These are phyloP conservation scores for Plasmopara halstedii DNA, from an alignment of 352 stramenopile species.

Conservation along the genomic window DNA sequence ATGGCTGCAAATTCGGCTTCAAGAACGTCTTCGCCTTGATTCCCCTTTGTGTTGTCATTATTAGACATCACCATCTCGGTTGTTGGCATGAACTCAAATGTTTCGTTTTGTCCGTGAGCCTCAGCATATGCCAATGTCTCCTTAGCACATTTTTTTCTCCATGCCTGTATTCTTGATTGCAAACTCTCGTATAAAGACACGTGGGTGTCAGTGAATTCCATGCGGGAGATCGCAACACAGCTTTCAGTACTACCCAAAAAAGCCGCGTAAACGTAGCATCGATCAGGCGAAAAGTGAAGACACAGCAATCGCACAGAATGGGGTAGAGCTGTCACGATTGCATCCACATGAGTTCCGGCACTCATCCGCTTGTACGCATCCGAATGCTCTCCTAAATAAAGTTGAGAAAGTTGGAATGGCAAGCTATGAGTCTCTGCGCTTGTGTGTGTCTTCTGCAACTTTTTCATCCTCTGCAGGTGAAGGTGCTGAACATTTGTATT, in stretches of 20 bases:
- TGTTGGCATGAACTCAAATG: conserved; percentile 28
- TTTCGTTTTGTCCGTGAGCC: conserved; percentile 22
- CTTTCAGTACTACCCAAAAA: conserved; percentile 33
- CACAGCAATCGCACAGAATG: conserved; percentile 31
- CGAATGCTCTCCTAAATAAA: conserved; percentile 60
- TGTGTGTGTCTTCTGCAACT: conserved; percentile 22
- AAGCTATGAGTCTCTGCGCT: conserved; percentile 43
- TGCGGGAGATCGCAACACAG: conserved; percentile 35
- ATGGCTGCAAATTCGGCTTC: conserved; percentile 52
- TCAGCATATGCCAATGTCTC: conserved; percentile 36
- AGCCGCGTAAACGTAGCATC: conserved; percentile 52
- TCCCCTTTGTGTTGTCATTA: too few species aligned
- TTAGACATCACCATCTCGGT: conserved; percentile 1
- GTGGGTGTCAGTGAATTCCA: conserved; percentile 47
- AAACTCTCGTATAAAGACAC: conserved; percentile 21
- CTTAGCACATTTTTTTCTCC: conserved; percentile 32
- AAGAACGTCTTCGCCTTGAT: conserved; percentile 24
- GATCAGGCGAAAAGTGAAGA: conserved; percentile 65
- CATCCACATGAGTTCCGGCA: conserved; percentile 30
- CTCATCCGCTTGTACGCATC: conserved; percentile 58
- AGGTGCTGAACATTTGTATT: conserved; percentile 39
- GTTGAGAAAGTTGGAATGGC: conserved; percentile 54
- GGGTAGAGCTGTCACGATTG: conserved; percentile 34
- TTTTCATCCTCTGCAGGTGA: conserved; percentile 38
- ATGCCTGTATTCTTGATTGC: conserved; percentile 22